Base-by-base conservation (phyloP, 768 basidiomycete genomes). In the Mrakia frigida region DNA sequence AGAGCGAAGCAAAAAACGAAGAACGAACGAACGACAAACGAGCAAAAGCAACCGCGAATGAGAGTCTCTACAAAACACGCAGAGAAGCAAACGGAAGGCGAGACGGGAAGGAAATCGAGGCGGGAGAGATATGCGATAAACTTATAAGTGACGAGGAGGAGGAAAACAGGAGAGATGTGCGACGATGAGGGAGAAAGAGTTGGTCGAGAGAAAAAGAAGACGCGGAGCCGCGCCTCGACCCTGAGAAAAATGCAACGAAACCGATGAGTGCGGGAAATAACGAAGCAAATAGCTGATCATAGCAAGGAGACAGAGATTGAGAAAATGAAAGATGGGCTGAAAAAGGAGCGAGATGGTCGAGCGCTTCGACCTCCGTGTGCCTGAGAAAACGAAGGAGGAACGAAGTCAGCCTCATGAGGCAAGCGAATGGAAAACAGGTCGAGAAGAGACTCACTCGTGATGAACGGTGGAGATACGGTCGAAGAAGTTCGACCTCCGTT, bases 1-100 rank as follows among this genome's bases (percentile, higher is more conserved):
- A 56, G 56, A 50, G 46, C 46, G 46, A 50, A 50, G 46, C 46
- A 21, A 50, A 50, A 50, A 50, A 21, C 46, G 46, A 50, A 50
- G 18, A 14, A 50, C 46, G 56, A 13, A 56, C 56, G n/a, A 28
- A 14, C 56, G 56, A 56, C n/a, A n/a, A 56, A 28, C 16, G 46
- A 28, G 56, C 56, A 56, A 56, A 56, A 56, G n/a, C 56, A 56
- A 28, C 28, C 25, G 56, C 9, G 56, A 28, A 28, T 13, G 13
- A 56, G 56, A 56, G 28, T 56, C 56, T 56, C 56, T 56, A 56
- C 56, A 56, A 56, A 56, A 56, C 25, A 56, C 56, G 56, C 56
- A 56, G 56, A 56, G 56, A 56, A 56, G 18, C n/a, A 56, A 56
- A 28, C 56, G 56, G 28, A 56, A 56, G 56, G 21, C 46, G 18